Conservation (phyloP, 2,329 filamentous ascomycete genomes). For the Fusarium sarcochroum region DNA sequence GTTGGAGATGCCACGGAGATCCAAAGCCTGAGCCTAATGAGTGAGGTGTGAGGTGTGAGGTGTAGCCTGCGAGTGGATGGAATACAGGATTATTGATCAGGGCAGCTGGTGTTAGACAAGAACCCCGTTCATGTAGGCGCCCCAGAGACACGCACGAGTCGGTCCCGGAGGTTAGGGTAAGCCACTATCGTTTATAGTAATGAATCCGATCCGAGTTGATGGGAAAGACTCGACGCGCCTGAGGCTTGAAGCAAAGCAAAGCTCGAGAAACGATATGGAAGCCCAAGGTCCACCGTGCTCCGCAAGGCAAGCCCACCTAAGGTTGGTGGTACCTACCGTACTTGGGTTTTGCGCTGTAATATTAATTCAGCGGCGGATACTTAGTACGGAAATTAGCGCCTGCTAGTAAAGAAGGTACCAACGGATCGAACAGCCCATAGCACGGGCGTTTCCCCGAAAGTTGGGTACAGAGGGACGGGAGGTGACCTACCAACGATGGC, state of each 20-base stretch:
- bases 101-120: constrained; percentile 30
- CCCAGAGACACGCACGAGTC: not conserved
- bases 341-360: too few relatives aligned
- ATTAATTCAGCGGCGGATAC: too few relatives aligned
- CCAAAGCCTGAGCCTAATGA: not conserved
- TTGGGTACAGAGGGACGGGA: too few relatives aligned
- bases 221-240: constrained; percentile 10
- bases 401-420: too few relatives aligned
- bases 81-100: constrained; percentile 29
- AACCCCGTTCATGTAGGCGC: constrained; percentile 7
- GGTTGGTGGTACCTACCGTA: too few relatives aligned
- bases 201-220: constrained; percentile 2
- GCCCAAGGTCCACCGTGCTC: constrained; percentile 7
- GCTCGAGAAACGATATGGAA: constrained; percentile 27
- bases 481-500: too few relatives aligned
- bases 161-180: constrained; percentile 9
- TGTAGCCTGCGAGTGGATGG: constrained; percentile 1
- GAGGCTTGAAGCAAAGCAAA: constrained; percentile 17
- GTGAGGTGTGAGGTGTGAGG: constrained; percentile 6
- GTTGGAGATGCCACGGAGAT: constrained; percentile 10
- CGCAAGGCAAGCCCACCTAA: not conserved
- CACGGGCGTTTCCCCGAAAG: too few relatives aligned
- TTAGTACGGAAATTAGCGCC: too few relatives aligned
- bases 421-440: too few relatives aligned
- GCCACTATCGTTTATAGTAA: not conserved